Evolutionary conservation across 108 stramenopile species (phyloP).

Genomic region (Pseudonitzschia multiseries): DNA sequence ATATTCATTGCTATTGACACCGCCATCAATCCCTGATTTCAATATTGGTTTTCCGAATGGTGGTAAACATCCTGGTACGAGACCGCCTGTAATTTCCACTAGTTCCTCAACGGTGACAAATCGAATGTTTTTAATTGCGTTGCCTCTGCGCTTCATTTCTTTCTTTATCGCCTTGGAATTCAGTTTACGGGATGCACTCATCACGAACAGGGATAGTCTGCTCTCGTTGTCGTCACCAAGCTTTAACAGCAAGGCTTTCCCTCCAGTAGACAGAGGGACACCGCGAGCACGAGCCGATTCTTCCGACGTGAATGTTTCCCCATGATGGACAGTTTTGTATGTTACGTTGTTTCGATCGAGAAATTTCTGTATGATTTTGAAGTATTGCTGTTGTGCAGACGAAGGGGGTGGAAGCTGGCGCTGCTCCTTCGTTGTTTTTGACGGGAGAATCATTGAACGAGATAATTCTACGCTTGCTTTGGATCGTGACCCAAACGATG

Average conservation of each 20-base stretch:
- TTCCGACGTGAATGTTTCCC: conserved; percentile 1
- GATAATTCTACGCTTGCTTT: no score
- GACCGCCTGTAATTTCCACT: not conserved
- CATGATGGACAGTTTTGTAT: conserved; percentile 8
- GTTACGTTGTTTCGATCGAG: not conserved
- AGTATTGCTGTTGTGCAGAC: not conserved
- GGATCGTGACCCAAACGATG: no score
- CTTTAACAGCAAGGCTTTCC: conserved; percentile 13
- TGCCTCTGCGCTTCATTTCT: not conserved
- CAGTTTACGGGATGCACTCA: conserved; percentile 14
- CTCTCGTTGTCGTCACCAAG: not conserved
- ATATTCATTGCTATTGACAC: not conserved
- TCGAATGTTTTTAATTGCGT: not conserved
- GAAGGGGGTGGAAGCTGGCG: not conserved
- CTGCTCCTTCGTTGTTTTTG: not conserved
- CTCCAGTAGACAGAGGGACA: not conserved
- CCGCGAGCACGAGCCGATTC: conserved; percentile 14
- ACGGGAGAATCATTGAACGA: no score
- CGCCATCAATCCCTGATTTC: not conserved
- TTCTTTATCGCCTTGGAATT: conserved; percentile 22
- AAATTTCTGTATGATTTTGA: not conserved
- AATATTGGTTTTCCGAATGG: conserved; percentile 17
- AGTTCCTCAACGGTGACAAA: conserved; percentile 12
- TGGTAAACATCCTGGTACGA: conserved; percentile 15
- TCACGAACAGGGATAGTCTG: not conserved